Base-by-base conservation (phyloP, 2,329 filamentous ascomycete species). In the Pseudodiploospora longispora region DNA sequence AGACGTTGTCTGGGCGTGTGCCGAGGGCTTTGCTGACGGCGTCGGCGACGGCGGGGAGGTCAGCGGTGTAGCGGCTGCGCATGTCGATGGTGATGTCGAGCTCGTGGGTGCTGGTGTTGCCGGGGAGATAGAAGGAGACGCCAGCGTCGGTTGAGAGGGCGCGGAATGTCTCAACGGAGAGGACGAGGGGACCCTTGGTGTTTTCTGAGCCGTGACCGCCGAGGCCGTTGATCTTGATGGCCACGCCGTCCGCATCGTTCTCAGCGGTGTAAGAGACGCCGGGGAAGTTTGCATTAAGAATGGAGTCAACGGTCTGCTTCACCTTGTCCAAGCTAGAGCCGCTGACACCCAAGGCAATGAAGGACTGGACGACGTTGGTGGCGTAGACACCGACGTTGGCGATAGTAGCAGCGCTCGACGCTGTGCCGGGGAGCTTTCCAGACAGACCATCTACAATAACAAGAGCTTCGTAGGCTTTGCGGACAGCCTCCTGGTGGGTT, bases 41-140 rank as follows among this genome's bases (percentile, higher is more conserved):
- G 30, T 47, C 37, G 30, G 50, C 47, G 35, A 51, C 40, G 1
- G 31, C 28, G 10, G 46, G 43, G n/a, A 51, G 31, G 29, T 51
- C 49, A 7, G 30, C 12, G 5, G 49, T 48, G 4, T 29, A 51
- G 8, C 49, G 44, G 5, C 38, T 51, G 33, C 49, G 49, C 44
- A 51, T 40, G 36, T 51, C 49, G 27, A 51, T 44, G 6, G 49
- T 51, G n/a, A 51, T 44, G 30, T 51, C 49, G 31, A 51, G 47
- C 42, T 51, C 45, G 7, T 28, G 46, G 30, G 43, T 28, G 5
- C 47, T 43, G 3, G 42, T 48, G 43, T 51, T 51, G 27, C 45
- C 46, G 8, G 49, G 49, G 27, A 51, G 33, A 10, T 50, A 51
- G 27, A 48, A 51, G 1, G 40, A 40, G 29, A 46, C 35, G 6